Evolutionary conservation across 768 basidiomycete species (phyloP).

Genomic region (Pleurotus tuoliensis): DNA sequence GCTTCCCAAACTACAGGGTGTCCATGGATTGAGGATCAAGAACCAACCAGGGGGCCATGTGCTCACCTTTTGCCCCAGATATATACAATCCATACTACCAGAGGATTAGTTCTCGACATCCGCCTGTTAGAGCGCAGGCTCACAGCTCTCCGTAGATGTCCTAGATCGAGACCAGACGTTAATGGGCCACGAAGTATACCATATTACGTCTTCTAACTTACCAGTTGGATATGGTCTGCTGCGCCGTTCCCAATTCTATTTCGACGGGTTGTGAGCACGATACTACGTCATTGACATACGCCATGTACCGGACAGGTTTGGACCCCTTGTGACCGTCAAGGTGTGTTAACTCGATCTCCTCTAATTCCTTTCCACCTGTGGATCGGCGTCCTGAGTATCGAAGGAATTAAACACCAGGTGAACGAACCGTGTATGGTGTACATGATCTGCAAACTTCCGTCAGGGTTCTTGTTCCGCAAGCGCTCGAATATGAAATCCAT

Average conservation of each 20-base stretch:
- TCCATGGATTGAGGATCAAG: background rate
- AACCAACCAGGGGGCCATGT: background rate
- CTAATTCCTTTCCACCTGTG: slow-evolving; percentile 69
- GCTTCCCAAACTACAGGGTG: slow-evolving; percentile 60
- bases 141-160: slow-evolving; percentile 97
- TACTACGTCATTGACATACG: background rate
- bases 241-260: slow-evolving; percentile 90
- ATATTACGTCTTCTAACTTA: slow-evolving; percentile 19
- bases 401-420: background rate
- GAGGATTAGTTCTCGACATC: background rate
- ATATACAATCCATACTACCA: slow-evolving; percentile 89
- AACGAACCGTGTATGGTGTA: slow-evolving; percentile 84
- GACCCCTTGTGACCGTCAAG: slow-evolving; percentile 87
- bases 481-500: slow-evolving; percentile 90
- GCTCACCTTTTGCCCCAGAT: slow-evolving; percentile 85
- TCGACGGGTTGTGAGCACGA: background rate
- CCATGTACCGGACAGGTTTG: slow-evolving; percentile 63
- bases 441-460: slow-evolving; percentile 95
- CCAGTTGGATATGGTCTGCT: slow-evolving; percentile 88
- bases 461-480: slow-evolving; percentile 77
- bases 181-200: slow-evolving; percentile 10
- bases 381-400: no score
- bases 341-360: slow-evolving; percentile 81
- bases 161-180: slow-evolving; percentile 30
- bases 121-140: slow-evolving; percentile 15